phyloP scores from a whole-genome alignment of 139 green algal species.

The Micractinium conductrix region DNA sequence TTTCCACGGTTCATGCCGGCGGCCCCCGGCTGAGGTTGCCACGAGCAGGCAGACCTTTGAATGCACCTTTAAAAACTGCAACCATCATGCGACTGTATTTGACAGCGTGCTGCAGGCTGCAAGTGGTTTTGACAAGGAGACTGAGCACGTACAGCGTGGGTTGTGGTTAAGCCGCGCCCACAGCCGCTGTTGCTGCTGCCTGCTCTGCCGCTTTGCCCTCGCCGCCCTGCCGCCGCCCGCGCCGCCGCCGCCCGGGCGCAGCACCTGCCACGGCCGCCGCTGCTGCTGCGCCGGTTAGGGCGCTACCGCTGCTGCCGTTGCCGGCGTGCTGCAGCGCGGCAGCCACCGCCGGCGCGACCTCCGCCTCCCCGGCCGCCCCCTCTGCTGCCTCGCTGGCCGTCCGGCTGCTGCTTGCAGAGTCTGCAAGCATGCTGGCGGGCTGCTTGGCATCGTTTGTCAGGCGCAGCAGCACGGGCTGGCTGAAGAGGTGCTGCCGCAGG shows the following conservation, averaged over 20 bases:
- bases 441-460: conserved; percentile 33
- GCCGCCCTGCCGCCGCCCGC: background rate
- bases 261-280: too few relatives aligned
- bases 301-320: background rate
- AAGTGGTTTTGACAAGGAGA: too few relatives aligned
- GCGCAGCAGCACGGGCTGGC: conserved; percentile 36
- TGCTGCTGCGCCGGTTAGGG: too few relatives aligned
- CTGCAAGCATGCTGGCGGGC: background rate
- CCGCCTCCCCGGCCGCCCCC: background rate
- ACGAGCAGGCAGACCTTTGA: too few relatives aligned
- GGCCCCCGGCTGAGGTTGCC: too few relatives aligned
- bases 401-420: background rate
- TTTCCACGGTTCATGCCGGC: too few relatives aligned
- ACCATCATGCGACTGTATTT: too few relatives aligned
- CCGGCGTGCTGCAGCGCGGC: background rate
- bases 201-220: background rate
- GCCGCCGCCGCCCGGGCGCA: background rate
- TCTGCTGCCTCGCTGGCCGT: background rate
- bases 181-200: background rate
- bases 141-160: too few relatives aligned
- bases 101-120: too few relatives aligned
- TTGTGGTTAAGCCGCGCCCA: too few relatives aligned
- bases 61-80: too few relatives aligned
- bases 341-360: background rate
- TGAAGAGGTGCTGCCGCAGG: conserved; percentile 72